These are phyloP conservation scores for Ceratocystis cubensis DNA, from an alignment of 2,329 filamentous ascomycete species.

Conservation along the genomic window DNA sequence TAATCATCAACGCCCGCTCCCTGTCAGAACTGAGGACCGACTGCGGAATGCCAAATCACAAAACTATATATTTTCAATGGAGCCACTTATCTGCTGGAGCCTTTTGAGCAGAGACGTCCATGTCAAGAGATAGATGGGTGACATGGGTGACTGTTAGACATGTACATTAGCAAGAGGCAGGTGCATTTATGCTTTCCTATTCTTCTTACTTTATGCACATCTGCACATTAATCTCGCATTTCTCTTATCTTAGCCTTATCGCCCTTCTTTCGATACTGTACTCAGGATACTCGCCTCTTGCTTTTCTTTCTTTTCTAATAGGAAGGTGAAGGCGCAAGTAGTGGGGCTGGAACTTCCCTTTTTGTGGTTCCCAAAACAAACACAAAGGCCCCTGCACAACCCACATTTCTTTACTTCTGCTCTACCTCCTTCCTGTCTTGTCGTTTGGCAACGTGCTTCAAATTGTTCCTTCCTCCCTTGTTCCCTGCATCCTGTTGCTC, in stretches of 20 bases:
- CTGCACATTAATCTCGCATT: no score
- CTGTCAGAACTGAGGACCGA: no score
- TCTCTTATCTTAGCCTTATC: not conserved
- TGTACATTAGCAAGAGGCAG: no score
- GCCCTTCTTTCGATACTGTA: not conserved
- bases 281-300: not conserved
- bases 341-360: constrained; percentile 17
- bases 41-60: no score
- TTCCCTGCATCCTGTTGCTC: not conserved
- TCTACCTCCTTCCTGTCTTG: not conserved
- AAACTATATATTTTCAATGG: no score
- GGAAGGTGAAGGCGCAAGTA: constrained; percentile 10
- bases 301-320: not conserved
- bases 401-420: not conserved
- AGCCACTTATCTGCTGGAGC: no score
- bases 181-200: no score
- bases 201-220: no score
- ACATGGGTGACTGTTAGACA: no score
- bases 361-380: constrained; percentile 12
- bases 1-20: no score
- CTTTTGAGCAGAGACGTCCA: no score
- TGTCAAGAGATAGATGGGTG: no score
- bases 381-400: not conserved
- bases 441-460: not conserved
- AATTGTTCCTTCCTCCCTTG: not conserved